phyloP scores from a whole-genome alignment of 2,329 filamentous ascomycete genomes.

The Arthrocladium fulminans region DNA sequence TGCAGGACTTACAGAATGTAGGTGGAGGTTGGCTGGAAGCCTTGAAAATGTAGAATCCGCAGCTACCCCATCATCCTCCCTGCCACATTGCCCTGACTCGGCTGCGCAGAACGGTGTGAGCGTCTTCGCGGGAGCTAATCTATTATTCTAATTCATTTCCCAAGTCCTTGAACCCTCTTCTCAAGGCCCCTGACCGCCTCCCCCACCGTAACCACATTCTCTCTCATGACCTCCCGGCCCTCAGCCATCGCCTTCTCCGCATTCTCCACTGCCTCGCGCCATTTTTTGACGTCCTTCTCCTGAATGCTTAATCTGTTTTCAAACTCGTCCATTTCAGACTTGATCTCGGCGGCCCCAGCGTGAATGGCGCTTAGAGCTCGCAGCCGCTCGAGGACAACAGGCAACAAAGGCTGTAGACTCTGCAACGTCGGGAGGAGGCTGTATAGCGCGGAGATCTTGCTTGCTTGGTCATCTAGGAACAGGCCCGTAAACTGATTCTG shows the following conservation, averaged over 20 bases:
- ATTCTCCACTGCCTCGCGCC: conserved; percentile 70
- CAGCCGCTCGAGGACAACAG: conserved; percentile 74
- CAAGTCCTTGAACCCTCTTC: conserved; percentile 52
- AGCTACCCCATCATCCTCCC: too few species aligned
- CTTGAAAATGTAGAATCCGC: too few species aligned
- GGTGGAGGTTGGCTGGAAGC: too few species aligned
- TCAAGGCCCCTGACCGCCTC: conserved; percentile 85
- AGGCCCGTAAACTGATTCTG: conserved; percentile 13
- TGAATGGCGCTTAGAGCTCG: conserved; percentile 78
- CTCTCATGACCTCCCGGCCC: conserved; percentile 60
- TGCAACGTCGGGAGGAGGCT: conserved; percentile 82
- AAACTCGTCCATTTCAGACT: conserved; percentile 64
- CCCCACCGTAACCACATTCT: conserved; percentile 77
- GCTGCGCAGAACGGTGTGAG: too few species aligned
- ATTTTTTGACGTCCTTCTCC: conserved; percentile 72
- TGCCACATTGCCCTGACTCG: too few species aligned
- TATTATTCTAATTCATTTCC: too few species aligned
- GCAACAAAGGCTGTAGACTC: conserved; percentile 72
- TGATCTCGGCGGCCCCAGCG: conserved; percentile 73
- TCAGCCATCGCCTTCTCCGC: conserved; percentile 67
- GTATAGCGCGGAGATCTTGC: conserved; percentile 88
- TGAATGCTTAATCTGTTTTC: conserved; percentile 75
- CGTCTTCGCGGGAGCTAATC: too few species aligned
- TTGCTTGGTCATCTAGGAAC: conserved; percentile 59
- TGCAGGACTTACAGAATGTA: too few species aligned